Percentiles rank a stretch among this genome's conserved stretches.
Conservation (phyloP, 1,284 basidiomycete genomes). For the Xanthoconium separans region DNA sequence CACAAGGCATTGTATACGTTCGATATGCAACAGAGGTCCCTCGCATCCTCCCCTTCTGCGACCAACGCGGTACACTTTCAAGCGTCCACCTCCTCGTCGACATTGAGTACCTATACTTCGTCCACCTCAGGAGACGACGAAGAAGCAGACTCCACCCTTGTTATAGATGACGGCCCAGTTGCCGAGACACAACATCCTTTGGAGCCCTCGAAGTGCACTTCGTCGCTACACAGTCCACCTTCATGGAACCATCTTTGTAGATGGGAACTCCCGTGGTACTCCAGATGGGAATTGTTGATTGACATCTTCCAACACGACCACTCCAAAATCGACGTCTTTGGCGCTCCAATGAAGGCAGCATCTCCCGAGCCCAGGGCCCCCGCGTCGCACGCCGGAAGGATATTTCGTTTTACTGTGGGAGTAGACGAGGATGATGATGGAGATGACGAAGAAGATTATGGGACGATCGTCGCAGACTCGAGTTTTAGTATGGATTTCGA, state of each 20-base stretch:
- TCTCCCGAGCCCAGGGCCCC: not conserved
- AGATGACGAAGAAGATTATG: slow-evolving; percentile 32
- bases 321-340: not conserved
- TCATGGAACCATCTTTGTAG: slow-evolving; percentile 13
- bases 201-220: not conserved
- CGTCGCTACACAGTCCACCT: not conserved
- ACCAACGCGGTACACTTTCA: not conserved
- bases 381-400: not conserved
- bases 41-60: not conserved
- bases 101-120: slow-evolving; percentile 23
- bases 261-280: slow-evolving; percentile 33
- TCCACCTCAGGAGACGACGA: slow-evolving; percentile 18
- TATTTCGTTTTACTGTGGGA: slow-evolving; percentile 12
- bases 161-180: slow-evolving; percentile 16
- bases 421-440: slow-evolving; percentile 1
- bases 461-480: slow-evolving; percentile 18
- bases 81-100: slow-evolving; percentile 23
- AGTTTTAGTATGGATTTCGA: slow-evolving; percentile 23
- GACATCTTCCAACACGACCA: slow-evolving; percentile 24
- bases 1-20: slow-evolving; percentile 60
- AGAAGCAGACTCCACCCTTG: slow-evolving; percentile 26
- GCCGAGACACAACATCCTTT: not conserved
- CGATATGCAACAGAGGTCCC: slow-evolving; percentile 43
- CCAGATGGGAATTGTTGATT: slow-evolving; percentile 30
- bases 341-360: not conserved